Base-by-base conservation (phyloP, 1,284 basidiomycete species). In the Cerioporus squamosus region DNA sequence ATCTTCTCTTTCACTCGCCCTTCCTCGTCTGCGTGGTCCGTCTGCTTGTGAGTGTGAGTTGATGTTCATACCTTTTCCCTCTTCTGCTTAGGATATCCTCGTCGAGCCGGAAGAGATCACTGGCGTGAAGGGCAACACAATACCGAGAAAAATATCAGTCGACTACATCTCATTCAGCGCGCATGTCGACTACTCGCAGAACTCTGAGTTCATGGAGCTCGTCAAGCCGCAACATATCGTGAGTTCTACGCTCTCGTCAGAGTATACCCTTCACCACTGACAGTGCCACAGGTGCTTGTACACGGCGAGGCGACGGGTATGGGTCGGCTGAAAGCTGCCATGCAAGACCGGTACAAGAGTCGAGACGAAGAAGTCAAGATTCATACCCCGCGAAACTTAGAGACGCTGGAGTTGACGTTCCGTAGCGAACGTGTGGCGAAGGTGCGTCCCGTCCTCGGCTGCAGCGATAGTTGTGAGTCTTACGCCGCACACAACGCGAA, bases 111-210 rank as follows among this genome's bases (percentile, higher is more conserved):
- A 96, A 74, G 95, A 97, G 69, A 93, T 97, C 68, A 80, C 79
- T 31, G 84, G 88, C 10, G 73, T 93, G 72, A 94, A 95, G 72
- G 96, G 96, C 49, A 85, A 83, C 50, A 83, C 84, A 45, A 97
- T 99, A 59, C 92, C 90, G 14, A 84, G 96, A 61, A 91, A 96
- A 69, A 84, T 97, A 67, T 97, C 96, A 1, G 95, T 99, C 71
- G 95, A 98, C 70, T 93, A 97, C 68, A 97, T 99, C 64, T 98
- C 97, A 6, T 99, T 99, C 75, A 95, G 94, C 50, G 97, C 97
- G 0, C 97, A 99, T 73, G 97, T 99, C 64, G 97, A 99, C 75
- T 97, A 94, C 71, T 87, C 93, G 9, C 97, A 99, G 74, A 99
- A 99, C 72, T 91, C 94, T 5, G 93, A 95, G 69, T 99, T 98